Base-by-base conservation (phyloP, 441 rosid genomes). In the Erodium texanum region DNA sequence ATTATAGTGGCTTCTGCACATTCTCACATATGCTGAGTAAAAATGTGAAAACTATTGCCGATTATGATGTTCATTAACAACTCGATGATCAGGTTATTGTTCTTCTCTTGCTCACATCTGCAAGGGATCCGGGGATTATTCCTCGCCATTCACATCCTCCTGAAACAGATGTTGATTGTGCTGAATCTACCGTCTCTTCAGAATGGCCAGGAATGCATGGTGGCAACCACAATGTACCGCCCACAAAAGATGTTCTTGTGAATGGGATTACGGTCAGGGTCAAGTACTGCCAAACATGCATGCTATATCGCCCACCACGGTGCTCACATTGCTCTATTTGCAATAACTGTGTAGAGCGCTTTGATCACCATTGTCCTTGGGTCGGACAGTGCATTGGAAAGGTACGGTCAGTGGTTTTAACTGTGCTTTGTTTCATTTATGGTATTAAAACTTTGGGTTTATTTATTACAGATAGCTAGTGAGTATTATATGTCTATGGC, bases 301-400 rank as follows among this genome's bases (percentile, higher is more conserved):
- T 88, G 97, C 88, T 88, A 56, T 92, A 94, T 67, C 84, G 98
- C 73, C 94, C 94, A 68, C 97, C 93, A 7, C 92, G 99, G 5
- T 89, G 92, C 82, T 94, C 98, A 75, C 98, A 94, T 72, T 92
- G 98, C 73, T 91, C 97, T 0, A 91, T 89, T 78, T 89, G 97
- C 83, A 91, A 93, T 68, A 93, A 91, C 78, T 94, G 98, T 65
- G 96, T 94, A 29, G 82, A 94, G 66, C 85, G 85, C 65, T 94
- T 94, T 45, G 99, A 94, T 75, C 99, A 94, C 70, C 98, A 94
- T 80, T 94, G 99, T 78, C 99, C 98, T 73, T 94, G 99, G 99
- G 92, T 94, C 75, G 98, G 99, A 70, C 99, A 94, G 69, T 94
- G 99, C 76, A 87, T 94, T 72, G 99, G 99, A 75, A 73, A 81